Conservation (phyloP, 2,329 filamentous ascomycete species). For the Fusarium sp. region DNA sequence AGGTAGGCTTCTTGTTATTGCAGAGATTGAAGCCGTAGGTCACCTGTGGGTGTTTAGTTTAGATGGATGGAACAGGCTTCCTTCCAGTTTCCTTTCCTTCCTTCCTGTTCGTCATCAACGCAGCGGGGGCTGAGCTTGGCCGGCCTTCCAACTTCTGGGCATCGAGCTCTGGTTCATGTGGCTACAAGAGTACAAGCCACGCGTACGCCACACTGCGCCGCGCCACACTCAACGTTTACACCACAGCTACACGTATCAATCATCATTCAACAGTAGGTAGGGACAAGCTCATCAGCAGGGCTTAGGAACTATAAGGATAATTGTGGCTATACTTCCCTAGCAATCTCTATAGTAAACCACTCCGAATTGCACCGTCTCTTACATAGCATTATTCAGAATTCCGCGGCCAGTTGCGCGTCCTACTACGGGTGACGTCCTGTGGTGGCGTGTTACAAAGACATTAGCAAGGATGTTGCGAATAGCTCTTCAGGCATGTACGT, state of each 20-base stretch:
- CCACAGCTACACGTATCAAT: not conserved
- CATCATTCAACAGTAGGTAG: not conserved
- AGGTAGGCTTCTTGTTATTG: not conserved
- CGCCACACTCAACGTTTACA: not conserved
- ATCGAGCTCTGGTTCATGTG: constrained; percentile 12
- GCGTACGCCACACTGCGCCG: constrained; percentile 33
- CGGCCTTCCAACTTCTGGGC: constrained; percentile 11
- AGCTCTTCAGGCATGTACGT: not conserved
- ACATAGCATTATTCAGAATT: not conserved
- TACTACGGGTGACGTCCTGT: constrained; percentile 21
- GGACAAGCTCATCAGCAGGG: not conserved
- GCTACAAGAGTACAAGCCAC: constrained; percentile 25
- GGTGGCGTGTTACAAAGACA: constrained; percentile 13
- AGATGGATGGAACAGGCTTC: constrained; percentile 15
- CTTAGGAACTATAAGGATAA: not conserved
- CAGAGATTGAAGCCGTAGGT: not conserved
- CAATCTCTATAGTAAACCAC: not conserved
- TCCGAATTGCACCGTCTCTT: not conserved
- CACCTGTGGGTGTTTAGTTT: constrained; percentile 6
- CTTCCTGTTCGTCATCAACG: constrained; percentile 38
- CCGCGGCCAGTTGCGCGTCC: constrained; percentile 27
- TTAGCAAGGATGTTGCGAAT: not conserved
- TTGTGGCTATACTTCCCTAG: no score
- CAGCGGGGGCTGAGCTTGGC: constrained; percentile 34
- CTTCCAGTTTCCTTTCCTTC: constrained; percentile 12